Conservation (phyloP, 129 eudicot genomes). For the Ambrosia trifida region DNA sequence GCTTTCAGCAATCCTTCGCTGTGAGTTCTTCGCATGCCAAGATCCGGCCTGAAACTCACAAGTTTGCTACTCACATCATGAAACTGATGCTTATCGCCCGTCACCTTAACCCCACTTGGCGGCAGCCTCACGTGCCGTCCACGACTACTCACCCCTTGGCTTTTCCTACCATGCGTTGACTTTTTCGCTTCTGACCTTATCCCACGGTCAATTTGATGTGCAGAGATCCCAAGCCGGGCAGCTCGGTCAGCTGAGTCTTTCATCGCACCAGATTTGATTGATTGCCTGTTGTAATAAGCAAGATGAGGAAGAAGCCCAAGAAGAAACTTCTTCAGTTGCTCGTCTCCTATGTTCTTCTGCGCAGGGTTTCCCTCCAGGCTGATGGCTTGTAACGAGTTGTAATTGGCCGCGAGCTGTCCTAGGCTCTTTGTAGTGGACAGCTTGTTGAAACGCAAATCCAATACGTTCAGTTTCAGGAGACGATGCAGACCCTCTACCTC, state of each 20-base stretch:
- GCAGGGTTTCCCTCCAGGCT: conserved; percentile 98
- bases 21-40: conserved; percentile 56
- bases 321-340: conserved; percentile 76
- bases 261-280: conserved; percentile 62
- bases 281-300: conserved; percentile 70
- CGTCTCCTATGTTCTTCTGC: conserved; percentile 92
- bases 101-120: conserved; percentile 61
- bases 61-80: conserved; percentile 52
- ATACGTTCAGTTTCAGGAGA: conserved; percentile 74
- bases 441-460: conserved; percentile 95
- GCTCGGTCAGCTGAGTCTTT: conserved; percentile 83
- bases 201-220: conserved; percentile 72
- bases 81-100: conserved; percentile 36
- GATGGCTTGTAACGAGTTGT: conserved; percentile 86
- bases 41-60: conserved; percentile 51
- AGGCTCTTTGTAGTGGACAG: conserved; percentile 82
- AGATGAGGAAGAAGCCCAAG: conserved; percentile 81
- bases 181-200: conserved; percentile 56
- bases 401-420: conserved; percentile 96
- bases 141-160: conserved; percentile 44
- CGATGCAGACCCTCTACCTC: conserved; percentile 98
- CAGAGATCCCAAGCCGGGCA: conserved; percentile 62
- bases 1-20: conserved; percentile 74
- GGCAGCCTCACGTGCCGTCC: conserved; percentile 61
- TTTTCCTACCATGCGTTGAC: conserved; percentile 54